A percentile compares a stretch with the other conserved stretches of the same genome.
Conservation (phyloP, 768 basidiomycete genomes). For the Lentinus brumalis region DNA sequence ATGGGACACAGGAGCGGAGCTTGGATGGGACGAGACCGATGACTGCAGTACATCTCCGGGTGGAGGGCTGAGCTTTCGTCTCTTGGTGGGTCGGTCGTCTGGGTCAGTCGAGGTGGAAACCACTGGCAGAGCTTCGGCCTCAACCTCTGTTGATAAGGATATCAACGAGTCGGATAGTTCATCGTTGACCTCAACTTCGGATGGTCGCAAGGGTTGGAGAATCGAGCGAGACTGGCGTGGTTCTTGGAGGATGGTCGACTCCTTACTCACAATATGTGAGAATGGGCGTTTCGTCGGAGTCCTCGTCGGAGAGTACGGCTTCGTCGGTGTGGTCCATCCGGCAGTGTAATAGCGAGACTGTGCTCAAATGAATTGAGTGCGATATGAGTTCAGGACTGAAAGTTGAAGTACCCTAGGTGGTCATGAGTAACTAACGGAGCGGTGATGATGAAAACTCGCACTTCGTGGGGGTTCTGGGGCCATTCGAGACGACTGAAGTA, state of each 20-base stretch:
- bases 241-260: neutral
- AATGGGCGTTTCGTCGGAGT: constrained; percentile 7
- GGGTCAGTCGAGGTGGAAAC: neutral
- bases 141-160: neutral
- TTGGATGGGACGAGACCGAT: neutral
- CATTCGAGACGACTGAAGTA: constrained; percentile 2
- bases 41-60: neutral
- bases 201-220: constrained; percentile 2
- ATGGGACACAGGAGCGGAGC: neutral
- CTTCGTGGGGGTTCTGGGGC: constrained; percentile 13
- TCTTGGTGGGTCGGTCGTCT: constrained; percentile 12
- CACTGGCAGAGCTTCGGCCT: neutral
- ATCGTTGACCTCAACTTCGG: neutral
- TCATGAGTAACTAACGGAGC: neutral
- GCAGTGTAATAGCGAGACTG: constrained; percentile 4
- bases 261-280: neutral
- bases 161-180: neutral
- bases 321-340: constrained; percentile 1
- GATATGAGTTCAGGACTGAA: too few species aligned
- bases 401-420: neutral
- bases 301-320: neutral
- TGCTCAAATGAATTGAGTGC: neutral
- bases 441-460: neutral
- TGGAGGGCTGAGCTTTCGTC: constrained; percentile 5
- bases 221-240: constrained; percentile 1